These are phyloP conservation scores for Trichaptum fuscoviolaceum DNA, from an alignment of 768 basidiomycete genomes.

Conservation along the genomic window DNA sequence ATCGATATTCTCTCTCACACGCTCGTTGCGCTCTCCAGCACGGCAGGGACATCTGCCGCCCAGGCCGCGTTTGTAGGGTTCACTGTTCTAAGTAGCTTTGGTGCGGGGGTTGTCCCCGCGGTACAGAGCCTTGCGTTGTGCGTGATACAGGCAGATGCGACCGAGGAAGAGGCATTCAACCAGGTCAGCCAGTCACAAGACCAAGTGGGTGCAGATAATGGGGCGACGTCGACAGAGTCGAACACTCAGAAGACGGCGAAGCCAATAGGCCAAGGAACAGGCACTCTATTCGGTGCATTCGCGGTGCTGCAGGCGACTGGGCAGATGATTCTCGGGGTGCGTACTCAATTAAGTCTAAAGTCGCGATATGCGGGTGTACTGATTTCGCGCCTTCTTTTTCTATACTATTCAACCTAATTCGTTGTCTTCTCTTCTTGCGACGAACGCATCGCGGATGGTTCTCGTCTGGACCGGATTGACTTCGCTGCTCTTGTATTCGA, in stretches of 20 bases:
- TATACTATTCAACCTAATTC: neutral
- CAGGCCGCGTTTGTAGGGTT: slow-evolving; percentile 50
- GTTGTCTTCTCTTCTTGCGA: neutral
- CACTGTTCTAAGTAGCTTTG: slow-evolving; percentile 59
- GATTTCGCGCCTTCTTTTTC: neutral
- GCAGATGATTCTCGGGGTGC: slow-evolving; percentile 52
- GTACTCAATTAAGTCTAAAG: slow-evolving; percentile 11
- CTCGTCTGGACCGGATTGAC: neutral
- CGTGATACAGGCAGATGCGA: slow-evolving; percentile 37
- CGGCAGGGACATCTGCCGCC: neutral
- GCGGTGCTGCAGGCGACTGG: slow-evolving; percentile 62
- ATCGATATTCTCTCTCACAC: slow-evolving; percentile 62
- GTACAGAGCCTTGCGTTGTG: slow-evolving; percentile 71
- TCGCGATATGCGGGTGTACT: neutral
- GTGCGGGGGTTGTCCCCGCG: slow-evolving; percentile 64
- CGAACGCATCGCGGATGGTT: slow-evolving; percentile 9
- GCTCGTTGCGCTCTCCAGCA: slow-evolving; percentile 45
- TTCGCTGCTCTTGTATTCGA: neutral
- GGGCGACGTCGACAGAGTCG: slow-evolving; percentile 6
- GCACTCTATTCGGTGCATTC: slow-evolving; percentile 67
- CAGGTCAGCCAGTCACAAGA: slow-evolving; percentile 16
- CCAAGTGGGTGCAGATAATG: slow-evolving; percentile 6
- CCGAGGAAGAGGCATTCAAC: slow-evolving; percentile 38
- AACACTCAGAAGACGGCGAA: slow-evolving; percentile 12
- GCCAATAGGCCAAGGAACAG: slow-evolving; percentile 36